Conservation (phyloP, 2,329 filamentous ascomycete genomes). For the Chalaropsis thielavioides region DNA sequence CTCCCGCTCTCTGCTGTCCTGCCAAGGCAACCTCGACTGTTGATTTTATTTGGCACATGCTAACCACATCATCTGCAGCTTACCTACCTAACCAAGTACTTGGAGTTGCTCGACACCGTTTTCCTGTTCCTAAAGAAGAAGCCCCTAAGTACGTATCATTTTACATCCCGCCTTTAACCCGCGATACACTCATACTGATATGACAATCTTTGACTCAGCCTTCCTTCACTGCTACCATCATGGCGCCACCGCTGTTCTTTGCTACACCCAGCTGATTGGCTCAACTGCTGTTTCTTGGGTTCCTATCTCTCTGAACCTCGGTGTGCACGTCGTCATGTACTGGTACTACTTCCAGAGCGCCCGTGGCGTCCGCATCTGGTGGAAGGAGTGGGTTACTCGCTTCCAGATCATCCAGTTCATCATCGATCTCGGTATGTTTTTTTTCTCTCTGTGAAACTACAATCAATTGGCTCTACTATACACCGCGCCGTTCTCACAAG, state of each 20-base stretch:
- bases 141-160: constrained; percentile 47
- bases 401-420: constrained; percentile 96
- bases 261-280: constrained; percentile 93
- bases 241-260: constrained; percentile 87
- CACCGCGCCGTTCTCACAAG: neutral
- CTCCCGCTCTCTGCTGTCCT: neutral
- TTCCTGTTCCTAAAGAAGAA: constrained; percentile 99
- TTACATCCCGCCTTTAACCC: neutral
- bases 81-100: constrained; percentile 96
- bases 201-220: constrained; percentile 27
- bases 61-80: constrained; percentile 40
- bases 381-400: constrained; percentile 99
- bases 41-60: too few species aligned
- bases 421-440: constrained; percentile 72
- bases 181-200: neutral
- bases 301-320: constrained; percentile 79
- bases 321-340: constrained; percentile 98
- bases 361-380: constrained; percentile 90
- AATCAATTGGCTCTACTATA: neutral
- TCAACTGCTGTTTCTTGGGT: constrained; percentile 92
- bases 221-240: constrained; percentile 99
- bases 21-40: neutral
- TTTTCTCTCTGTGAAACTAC: constrained; percentile 7
- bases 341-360: constrained; percentile 99
- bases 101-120: constrained; percentile 87